Conservation (phyloP, 2,329 filamentous ascomycete genomes). For the Penicillium hordei region DNA sequence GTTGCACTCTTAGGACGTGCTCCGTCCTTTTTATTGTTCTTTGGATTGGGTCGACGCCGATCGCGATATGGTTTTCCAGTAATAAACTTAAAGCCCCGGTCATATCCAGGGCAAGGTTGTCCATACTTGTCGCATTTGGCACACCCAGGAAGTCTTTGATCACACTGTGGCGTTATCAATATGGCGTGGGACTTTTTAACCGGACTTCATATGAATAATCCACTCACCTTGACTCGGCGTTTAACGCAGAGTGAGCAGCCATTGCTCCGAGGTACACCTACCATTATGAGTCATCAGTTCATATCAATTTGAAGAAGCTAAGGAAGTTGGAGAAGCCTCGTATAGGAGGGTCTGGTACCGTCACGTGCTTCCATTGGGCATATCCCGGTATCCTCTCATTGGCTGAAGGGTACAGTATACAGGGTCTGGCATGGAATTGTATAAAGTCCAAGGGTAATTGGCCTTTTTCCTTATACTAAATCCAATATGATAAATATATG, state of each 20-base stretch:
- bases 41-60: constrained; percentile 5
- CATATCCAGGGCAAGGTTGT: constrained; percentile 36
- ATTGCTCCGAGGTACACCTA: constrained; percentile 26
- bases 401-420: not conserved
- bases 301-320: not conserved
- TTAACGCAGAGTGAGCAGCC: constrained; percentile 31
- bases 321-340: not conserved
- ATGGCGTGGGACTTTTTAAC: not conserved
- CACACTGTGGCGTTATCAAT: constrained; percentile 30
- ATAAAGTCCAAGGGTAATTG: not conserved
- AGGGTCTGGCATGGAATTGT: not conserved
- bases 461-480: not conserved
- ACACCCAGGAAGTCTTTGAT: constrained; percentile 35
- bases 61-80: constrained; percentile 32
- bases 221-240: constrained; percentile 29
- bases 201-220: not conserved
- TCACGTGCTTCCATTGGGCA: not conserved
- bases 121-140: constrained; percentile 36
- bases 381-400: not conserved
- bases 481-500: not conserved
- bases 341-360: not conserved
- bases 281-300: constrained; percentile 20
- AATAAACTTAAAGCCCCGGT: constrained; percentile 36
- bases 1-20: not conserved
- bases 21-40: not conserved